Conservation (phyloP, 805 yeast genomes). For the Saccharomycopsis sp. region DNA sequence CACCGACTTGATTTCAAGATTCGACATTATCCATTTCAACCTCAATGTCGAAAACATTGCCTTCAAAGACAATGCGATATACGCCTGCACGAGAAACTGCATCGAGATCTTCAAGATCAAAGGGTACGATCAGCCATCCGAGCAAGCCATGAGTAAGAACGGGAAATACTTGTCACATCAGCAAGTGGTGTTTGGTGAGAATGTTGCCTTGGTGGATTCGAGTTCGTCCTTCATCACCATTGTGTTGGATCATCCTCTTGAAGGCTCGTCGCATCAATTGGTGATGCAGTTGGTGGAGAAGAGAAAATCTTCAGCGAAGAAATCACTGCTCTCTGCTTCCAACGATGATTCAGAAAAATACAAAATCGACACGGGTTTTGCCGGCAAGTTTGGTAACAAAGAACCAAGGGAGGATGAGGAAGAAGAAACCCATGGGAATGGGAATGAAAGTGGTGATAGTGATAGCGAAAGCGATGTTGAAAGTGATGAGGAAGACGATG, state of each 20-base stretch:
- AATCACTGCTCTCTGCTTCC: too few species aligned
- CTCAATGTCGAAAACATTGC: constrained; percentile 17
- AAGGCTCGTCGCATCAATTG: constrained; percentile 18
- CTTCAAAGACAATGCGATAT: constrained; percentile 14
- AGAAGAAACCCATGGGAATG: neutral
- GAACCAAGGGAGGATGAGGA: neutral
- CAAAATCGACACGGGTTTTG: too few species aligned
- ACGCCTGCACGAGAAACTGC: constrained; percentile 13
- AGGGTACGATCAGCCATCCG: neutral
- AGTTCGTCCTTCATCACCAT: constrained; percentile 17
- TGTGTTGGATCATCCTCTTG: constrained; percentile 20
- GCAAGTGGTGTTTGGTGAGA: constrained; percentile 16
- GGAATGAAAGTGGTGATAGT: neutral
- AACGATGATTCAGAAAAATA: too few species aligned
- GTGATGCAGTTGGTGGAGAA: constrained; percentile 19
- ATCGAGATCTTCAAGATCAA: constrained; percentile 17
- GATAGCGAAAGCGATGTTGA: constrained; percentile 7
- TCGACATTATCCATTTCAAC: constrained; percentile 19
- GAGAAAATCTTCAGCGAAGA: neutral
- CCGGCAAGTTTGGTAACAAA: too few species aligned
- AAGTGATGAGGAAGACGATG: constrained; percentile 6
- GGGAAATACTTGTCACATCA: constrained; percentile 16
- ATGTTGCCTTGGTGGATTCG: constrained; percentile 15
- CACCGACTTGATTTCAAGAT: constrained; percentile 17
- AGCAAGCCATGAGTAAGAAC: neutral